Evolutionary conservation across 352 stramenopile genomes (phyloP).

Genomic region (Pilasporangium apinafurcum): DNA sequence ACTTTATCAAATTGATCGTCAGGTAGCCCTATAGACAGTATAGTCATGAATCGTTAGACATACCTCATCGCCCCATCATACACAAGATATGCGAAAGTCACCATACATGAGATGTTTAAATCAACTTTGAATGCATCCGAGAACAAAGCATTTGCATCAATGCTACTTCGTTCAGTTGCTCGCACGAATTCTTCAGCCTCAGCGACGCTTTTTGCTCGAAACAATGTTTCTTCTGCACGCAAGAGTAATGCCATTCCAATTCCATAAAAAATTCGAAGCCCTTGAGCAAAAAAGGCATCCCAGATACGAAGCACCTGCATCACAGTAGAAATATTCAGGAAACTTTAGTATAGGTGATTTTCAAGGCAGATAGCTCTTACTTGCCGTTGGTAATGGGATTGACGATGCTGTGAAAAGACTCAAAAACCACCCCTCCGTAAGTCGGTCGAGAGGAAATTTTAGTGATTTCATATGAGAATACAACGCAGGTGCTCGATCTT

Average conservation of each 20-base stretch:
- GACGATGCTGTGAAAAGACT: slow-evolving; percentile 64
- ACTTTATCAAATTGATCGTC: slow-evolving; percentile 63
- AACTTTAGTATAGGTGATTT: not conserved
- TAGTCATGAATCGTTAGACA: not conserved
- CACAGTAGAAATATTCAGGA: not conserved
- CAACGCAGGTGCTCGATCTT: slow-evolving; percentile 48
- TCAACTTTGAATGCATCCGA: slow-evolving; percentile 74
- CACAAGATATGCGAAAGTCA: not conserved
- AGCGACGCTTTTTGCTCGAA: slow-evolving; percentile 37
- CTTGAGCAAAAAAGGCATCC: slow-evolving; percentile 74
- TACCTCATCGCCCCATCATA: not conserved
- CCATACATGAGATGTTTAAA: slow-evolving; percentile 69
- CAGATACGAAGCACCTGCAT: slow-evolving; percentile 63
- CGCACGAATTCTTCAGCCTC: slow-evolving; percentile 50
- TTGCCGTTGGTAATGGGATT: slow-evolving; percentile 64
- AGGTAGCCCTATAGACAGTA: slow-evolving; percentile 32
- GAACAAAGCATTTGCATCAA: slow-evolving; percentile 69
- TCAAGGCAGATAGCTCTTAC: not conserved
- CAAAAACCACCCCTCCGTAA: slow-evolving; percentile 69
- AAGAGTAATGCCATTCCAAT: slow-evolving; percentile 64
- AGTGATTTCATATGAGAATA: slow-evolving; percentile 41
- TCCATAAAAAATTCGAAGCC: slow-evolving; percentile 62
- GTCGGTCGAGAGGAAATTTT: slow-evolving; percentile 40
- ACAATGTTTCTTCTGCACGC: slow-evolving; percentile 58
- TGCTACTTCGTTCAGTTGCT: slow-evolving; percentile 47